phyloP scores from a whole-genome alignment of 441 rosid species.

The Syzygium malaccense region DNA sequence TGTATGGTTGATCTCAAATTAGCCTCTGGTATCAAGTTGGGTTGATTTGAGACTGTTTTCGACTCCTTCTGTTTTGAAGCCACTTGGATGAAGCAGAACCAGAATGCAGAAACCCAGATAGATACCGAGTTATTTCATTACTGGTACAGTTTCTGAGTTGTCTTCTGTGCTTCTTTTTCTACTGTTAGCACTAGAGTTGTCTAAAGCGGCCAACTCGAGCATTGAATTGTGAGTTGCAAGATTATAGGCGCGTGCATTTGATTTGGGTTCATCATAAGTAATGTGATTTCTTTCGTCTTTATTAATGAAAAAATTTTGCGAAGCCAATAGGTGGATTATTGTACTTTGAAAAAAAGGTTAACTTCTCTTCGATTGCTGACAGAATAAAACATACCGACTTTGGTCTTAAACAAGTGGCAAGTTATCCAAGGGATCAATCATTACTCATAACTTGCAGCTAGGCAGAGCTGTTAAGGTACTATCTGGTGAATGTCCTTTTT shows the following conservation, averaged over 20 bases:
- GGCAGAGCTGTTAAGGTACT: neutral
- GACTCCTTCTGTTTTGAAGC: neutral
- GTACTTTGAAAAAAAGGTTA: neutral
- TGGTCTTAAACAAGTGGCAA: neutral
- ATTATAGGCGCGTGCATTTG: neutral
- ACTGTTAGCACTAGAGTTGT: neutral
- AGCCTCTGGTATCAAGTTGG: neutral
- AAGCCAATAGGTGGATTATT: neutral
- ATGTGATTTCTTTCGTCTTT: neutral
- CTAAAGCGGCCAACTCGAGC: neutral
- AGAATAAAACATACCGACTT: neutral
- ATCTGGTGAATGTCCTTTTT: neutral
- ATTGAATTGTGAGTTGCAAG: neutral
- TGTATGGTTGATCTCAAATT: neutral
- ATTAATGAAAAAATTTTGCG: neutral
- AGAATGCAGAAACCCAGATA: neutral
- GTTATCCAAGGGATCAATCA: neutral
- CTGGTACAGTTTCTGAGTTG: neutral
- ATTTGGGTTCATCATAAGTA: neutral
- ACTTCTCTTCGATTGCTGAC: neutral
- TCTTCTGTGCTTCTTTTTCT: neutral
- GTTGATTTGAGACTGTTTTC: neutral
- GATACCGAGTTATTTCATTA: neutral
- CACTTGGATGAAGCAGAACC: neutral
- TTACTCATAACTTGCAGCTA: neutral